Evolutionary conservation across 148 eudicot species (phyloP), one percentile per base, ranked within the genome.

Genomic region (Camellia lanceoleosa): DNA sequence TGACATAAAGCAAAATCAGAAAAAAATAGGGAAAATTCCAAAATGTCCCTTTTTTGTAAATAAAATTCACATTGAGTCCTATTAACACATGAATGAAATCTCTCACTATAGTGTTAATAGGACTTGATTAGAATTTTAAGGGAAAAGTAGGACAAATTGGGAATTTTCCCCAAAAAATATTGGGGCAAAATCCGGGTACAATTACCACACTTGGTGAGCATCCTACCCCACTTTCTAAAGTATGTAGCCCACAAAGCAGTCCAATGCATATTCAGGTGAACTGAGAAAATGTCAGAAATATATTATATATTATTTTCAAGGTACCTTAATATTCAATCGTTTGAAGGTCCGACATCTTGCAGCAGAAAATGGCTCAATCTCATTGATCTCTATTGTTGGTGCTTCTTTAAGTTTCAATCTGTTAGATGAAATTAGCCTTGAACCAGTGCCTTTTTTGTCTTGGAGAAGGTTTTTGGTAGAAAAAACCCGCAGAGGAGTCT

Each of bases 381-480:
- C 97, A 51, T 87, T 80, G 68, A 68, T 60, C 44, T 91, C 92
- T 55, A 44, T 78, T 2, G 78, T 58, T 44, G 90, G 78, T 82
- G 81, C 76, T 74, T 88, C 94, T 74, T 89, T 88, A 77, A 89
- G 84, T 78, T 88, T 87, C 80, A 87, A 76, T 81, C 91, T 91
- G 78, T 83, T 90, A 9, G 99, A 87, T 56, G 93, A 91, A 76
- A 96, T 93, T 81, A 96, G 84, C 86, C 99, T 88, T 42, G 99
- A 89, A 73, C 98, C 97, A 55, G 86, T 87, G 56, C 84, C 85
- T 69, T 83, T 91, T 78, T 87, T 87, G 76, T 82, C 90, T 84
- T 89, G 91, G 77, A 91, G 89, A 78, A 92, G 83, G 86, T 84
- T 92, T 91, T 89, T 96, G 58, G 98, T 85, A 63, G 98, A 96